These are phyloP conservation scores for Boletus holoroseus DNA, from an alignment of 1,284 basidiomycete genomes.

Conservation along the genomic window DNA sequence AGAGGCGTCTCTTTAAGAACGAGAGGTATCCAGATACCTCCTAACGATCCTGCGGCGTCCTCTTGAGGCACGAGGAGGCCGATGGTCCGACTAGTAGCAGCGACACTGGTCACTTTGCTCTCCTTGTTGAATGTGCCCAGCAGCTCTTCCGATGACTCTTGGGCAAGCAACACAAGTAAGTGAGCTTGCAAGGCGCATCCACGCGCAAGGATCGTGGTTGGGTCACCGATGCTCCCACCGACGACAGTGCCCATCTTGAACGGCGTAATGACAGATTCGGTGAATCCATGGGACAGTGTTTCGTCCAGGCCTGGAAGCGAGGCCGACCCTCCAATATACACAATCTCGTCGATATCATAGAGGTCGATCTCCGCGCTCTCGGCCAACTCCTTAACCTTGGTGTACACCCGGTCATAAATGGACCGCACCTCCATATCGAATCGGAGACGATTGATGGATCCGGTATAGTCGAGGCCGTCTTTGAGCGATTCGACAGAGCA, in stretches of 20 bases:
- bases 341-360: constrained; percentile 82
- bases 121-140: constrained; percentile 48
- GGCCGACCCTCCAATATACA: constrained; percentile 87
- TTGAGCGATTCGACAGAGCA: constrained; percentile 93
- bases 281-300: constrained; percentile 65
- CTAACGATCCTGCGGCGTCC: constrained; percentile 41
- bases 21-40: constrained; percentile 62
- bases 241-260: constrained; percentile 61
- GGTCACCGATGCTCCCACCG: constrained; percentile 71
- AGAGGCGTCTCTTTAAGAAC: constrained; percentile 72
- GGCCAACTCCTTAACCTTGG: constrained; percentile 61
- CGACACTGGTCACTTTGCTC: constrained; percentile 41
- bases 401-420: constrained; percentile 69
- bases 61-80: constrained; percentile 76
- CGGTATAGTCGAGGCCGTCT: constrained; percentile 90
- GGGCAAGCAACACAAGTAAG: constrained; percentile 52
- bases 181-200: constrained; percentile 87
- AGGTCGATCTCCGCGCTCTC: constrained; percentile 63
- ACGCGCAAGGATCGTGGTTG: constrained; percentile 84
- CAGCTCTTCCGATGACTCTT: constrained; percentile 47
- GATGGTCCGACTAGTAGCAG: constrained; percentile 64
- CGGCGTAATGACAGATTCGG: constrained; percentile 60
- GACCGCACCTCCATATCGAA: constrained; percentile 83
- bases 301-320: constrained; percentile 83
- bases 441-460: constrained; percentile 88